Percentiles rank a stretch among this genome's conserved stretches.
Conservation (phyloP, 2,329 filamentous ascomycete genomes). For the Gliomastix tumulicola region DNA sequence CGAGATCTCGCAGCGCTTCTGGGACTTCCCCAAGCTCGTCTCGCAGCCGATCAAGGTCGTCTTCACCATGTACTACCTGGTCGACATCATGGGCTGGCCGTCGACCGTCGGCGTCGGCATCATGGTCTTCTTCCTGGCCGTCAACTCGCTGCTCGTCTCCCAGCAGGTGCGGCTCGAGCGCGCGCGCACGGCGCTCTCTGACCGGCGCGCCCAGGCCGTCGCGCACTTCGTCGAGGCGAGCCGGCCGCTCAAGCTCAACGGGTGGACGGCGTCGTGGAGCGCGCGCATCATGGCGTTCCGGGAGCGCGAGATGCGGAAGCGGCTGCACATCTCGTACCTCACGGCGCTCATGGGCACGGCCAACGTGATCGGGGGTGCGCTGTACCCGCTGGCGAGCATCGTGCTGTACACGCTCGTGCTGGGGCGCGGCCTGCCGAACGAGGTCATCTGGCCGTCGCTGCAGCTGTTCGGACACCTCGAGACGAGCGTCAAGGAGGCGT, state of each 20-base stretch:
- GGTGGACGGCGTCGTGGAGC: constrained; percentile 29
- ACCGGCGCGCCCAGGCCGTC: constrained; percentile 71
- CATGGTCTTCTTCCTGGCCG: constrained; percentile 58
- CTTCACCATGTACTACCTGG: constrained; percentile 54
- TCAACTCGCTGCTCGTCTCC: constrained; percentile 63
- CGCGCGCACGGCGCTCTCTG: constrained; percentile 65
- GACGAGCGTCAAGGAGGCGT: constrained; percentile 65
- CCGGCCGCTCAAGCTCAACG: constrained; percentile 48
- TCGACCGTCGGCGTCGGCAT: constrained; percentile 68
- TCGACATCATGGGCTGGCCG: constrained; percentile 73
- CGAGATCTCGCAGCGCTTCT: constrained; percentile 76
- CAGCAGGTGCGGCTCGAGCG: constrained; percentile 62
- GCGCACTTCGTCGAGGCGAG: constrained; percentile 85
- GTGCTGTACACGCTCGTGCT: constrained; percentile 72
- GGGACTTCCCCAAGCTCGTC: constrained; percentile 75
- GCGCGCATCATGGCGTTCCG: constrained; percentile 26
- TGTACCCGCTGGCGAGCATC: constrained; percentile 77
- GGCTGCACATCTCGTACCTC: constrained; percentile 25
- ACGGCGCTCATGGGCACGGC: constrained; percentile 53
- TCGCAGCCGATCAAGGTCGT: constrained; percentile 72
- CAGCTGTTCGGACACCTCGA: constrained; percentile 75
- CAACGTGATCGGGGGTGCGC: constrained; percentile 63
- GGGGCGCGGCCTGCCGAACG: constrained; percentile 61
- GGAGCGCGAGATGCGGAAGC: constrained; percentile 25
- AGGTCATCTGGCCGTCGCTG: constrained; percentile 81